phyloP scores from a whole-genome alignment of 768 basidiomycete species.

The Tylopilus sp. region DNA sequence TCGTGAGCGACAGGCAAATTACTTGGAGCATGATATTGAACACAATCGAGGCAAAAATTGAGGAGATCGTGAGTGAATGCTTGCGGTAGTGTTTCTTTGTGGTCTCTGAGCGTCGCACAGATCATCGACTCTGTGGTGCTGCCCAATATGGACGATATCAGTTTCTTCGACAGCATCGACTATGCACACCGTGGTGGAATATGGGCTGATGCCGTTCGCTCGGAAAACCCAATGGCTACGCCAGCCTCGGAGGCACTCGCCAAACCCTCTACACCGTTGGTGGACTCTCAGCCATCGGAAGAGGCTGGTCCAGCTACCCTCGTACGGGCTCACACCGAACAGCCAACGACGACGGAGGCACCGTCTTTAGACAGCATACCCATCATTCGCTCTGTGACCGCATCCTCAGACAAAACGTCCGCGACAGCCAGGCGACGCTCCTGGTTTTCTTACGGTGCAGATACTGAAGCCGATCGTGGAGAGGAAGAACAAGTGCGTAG shows the following conservation, averaged over 20 bases:
- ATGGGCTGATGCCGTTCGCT: conserved; percentile 72
- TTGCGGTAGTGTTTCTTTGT: background rate
- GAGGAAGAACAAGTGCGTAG: conserved; percentile 20
- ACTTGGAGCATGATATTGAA: conserved; percentile 91
- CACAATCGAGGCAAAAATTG: conserved; percentile 84
- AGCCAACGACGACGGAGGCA: conserved; percentile 22
- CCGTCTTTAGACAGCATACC: conserved; percentile 23
- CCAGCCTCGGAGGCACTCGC: conserved; percentile 4
- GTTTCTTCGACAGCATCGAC: conserved; percentile 80
- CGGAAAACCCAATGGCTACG: conserved; percentile 26
- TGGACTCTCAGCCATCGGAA: conserved; percentile 33
- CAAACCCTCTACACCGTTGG: conserved; percentile 19
- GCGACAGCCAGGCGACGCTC: conserved; percentile 42
- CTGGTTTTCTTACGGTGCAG: conserved; percentile 53
- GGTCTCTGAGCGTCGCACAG: conserved; percentile 76
- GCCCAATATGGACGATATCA: conserved; percentile 98
- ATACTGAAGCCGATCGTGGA: conserved; percentile 32
- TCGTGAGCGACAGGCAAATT: conserved; percentile 91
- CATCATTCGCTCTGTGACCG: conserved; percentile 22
- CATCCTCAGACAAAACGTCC: conserved; percentile 22
- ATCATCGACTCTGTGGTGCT: conserved; percentile 91
- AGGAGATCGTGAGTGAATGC: conserved; percentile 68
- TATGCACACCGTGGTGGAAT: conserved; percentile 81
- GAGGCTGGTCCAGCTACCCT: conserved; percentile 19
- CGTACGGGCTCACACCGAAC: conserved; percentile 30